phyloP scores from a whole-genome alignment of 192 early-diverging fungal species.

The Mortierella antarctica region DNA sequence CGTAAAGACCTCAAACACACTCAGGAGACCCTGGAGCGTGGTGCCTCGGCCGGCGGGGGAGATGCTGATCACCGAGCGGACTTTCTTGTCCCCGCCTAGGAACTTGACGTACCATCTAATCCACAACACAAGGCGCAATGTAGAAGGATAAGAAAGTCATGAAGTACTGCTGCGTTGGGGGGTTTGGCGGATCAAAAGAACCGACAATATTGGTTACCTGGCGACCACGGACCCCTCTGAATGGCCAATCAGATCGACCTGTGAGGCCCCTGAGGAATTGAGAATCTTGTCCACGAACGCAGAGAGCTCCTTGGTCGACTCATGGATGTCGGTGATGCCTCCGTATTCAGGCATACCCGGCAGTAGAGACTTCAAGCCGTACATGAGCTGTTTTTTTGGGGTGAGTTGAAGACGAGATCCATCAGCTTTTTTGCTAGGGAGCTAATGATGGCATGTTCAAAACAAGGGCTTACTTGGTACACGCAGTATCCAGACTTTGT shows the following conservation, averaged over 20 bases:
- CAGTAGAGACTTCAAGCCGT: background rate
- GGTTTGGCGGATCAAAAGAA: background rate
- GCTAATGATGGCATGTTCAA: no score
- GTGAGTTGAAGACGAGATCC: background rate
- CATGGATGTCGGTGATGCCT: slow-evolving; percentile 18
- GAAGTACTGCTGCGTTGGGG: background rate
- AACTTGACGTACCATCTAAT: slow-evolving; percentile 17
- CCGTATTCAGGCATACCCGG: slow-evolving; percentile 10
- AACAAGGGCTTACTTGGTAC: slow-evolving; percentile 7
- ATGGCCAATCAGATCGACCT: slow-evolving; percentile 36
- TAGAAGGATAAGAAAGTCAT: background rate
- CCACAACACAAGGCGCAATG: background rate
- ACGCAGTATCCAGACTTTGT: slow-evolving; percentile 9
- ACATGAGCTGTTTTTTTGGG: background rate
- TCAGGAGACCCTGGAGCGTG: slow-evolving; percentile 2
- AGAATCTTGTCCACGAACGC: slow-evolving; percentile 23
- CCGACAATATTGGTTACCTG: slow-evolving; percentile 1
- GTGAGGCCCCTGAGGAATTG: background rate
- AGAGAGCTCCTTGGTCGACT: slow-evolving; percentile 16
- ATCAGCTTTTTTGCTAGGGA: no score
- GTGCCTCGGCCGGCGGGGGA: slow-evolving; percentile 21
- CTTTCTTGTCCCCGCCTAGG: background rate
- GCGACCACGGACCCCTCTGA: slow-evolving; percentile 26
- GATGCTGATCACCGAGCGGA: slow-evolving; percentile 15
- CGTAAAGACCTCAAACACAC: background rate